Conservation (phyloP, 2,329 filamentous ascomycete species). For the Neocatenulostroma microsporum region DNA sequence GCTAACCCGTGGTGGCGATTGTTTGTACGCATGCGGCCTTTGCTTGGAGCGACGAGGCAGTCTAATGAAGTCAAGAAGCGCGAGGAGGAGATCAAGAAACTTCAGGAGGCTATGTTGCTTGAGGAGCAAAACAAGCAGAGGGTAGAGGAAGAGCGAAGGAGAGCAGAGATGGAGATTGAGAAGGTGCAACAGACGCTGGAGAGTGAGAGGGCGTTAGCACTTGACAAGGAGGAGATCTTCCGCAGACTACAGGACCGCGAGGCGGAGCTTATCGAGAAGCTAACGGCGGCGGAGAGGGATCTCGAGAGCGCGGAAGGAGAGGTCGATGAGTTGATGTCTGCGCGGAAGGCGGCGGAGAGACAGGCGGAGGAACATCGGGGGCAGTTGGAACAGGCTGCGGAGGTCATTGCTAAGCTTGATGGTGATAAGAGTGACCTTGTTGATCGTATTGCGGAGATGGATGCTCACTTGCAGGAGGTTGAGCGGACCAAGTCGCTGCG, state of each 20-base stretch:
- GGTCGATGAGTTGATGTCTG: slow-evolving; percentile 76
- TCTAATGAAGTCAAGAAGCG: slow-evolving; percentile 90
- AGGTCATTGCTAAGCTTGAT: slow-evolving; percentile 78
- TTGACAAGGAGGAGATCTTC: slow-evolving; percentile 99
- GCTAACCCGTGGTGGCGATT: slow-evolving; percentile 97
- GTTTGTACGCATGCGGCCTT: slow-evolving; percentile 87
- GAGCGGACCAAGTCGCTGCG: slow-evolving; percentile 63
- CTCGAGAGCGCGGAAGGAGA: slow-evolving; percentile 92
- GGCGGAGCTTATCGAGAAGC: slow-evolving; percentile 82
- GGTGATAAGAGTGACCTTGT: slow-evolving; percentile 72
- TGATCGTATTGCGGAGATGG: slow-evolving; percentile 59
- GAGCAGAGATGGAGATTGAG: slow-evolving; percentile 77
- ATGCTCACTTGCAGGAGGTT: slow-evolving; percentile 62
- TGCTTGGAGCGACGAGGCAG: slow-evolving; percentile 84
- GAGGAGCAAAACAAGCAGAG: slow-evolving; percentile 68
- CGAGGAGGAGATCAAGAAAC: slow-evolving; percentile 82
- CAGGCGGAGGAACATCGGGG: slow-evolving; percentile 69
- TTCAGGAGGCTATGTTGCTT: slow-evolving; percentile 74
- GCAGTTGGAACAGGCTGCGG: slow-evolving; percentile 85
- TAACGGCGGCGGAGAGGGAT: slow-evolving; percentile 84
- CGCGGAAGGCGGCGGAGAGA: slow-evolving; percentile 81
- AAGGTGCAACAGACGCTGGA: slow-evolving; percentile 90
- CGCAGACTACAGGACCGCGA: slow-evolving; percentile 91
- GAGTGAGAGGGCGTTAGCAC: slow-evolving; percentile 85
- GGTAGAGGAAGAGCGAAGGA: slow-evolving; percentile 83